Conservation (phyloP, 1,284 basidiomycete species). For the Pisolithus thermaeus region DNA sequence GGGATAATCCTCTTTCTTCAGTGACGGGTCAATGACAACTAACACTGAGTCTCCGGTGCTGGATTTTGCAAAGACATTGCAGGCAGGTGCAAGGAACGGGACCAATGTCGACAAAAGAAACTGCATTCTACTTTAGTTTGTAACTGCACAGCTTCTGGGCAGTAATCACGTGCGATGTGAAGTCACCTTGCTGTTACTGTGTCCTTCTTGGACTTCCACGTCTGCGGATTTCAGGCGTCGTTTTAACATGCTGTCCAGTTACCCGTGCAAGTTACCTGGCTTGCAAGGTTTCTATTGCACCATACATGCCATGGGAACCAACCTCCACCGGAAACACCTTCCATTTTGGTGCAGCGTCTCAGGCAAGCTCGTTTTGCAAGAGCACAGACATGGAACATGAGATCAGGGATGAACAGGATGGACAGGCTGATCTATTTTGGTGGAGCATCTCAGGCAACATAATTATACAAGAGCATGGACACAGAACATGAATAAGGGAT, state of each 20-base stretch:
- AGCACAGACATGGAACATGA: too few species aligned
- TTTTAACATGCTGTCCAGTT: conserved; percentile 17
- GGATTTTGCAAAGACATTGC: conserved; percentile 56
- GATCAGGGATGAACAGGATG: too few species aligned
- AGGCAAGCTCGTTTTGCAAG: too few species aligned
- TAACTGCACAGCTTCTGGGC: neutral
- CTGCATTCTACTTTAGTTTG: conserved; percentile 13
- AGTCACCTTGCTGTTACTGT: neutral
- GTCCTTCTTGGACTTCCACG: conserved; percentile 16
- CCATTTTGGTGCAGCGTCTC: too few species aligned
- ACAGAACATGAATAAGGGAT: too few species aligned
- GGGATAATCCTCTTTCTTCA: conserved; percentile 65
- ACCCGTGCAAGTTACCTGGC: conserved; percentile 19
- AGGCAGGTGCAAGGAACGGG: conserved; percentile 27
- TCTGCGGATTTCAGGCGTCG: conserved; percentile 12
- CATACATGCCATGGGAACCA: too few species aligned
- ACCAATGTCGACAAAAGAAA: conserved; percentile 18
- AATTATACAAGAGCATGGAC: too few species aligned
- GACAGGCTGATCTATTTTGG: too few species aligned
- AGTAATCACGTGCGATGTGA: neutral
- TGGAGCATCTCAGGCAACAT: too few species aligned
- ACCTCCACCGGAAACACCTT: too few species aligned
- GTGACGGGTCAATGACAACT: conserved; percentile 71
- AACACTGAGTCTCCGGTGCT: conserved; percentile 80
- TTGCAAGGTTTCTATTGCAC: too few species aligned